Evolutionary conservation across 257 asterid genomes (phyloP).

Genomic region (Solanum verrucosum): DNA sequence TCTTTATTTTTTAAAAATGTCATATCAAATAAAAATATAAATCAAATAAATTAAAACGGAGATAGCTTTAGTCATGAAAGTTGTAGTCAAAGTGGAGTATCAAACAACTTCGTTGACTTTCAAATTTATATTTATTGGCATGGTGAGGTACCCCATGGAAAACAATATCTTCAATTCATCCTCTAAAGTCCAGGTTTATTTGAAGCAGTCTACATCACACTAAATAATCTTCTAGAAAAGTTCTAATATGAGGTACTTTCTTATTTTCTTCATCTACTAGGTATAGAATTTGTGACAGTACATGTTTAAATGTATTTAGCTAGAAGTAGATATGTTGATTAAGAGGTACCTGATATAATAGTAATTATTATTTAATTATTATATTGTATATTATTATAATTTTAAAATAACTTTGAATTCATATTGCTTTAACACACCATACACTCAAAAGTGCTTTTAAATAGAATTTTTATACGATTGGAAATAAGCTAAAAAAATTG

Average conservation of each 20-base stretch:
- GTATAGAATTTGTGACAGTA: not conserved
- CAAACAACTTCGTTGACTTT: not conserved
- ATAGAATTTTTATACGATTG: no score
- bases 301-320: not conserved
- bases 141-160: not conserved
- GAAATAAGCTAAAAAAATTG: no score
- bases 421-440: no score
- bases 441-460: no score
- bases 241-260: not conserved
- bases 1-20: accelerated
- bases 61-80: not conserved
- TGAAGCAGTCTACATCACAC: not conserved
- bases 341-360: no score
- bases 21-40: no score
- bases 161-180: not conserved
- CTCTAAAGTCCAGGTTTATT: not conserved
- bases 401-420: no score
- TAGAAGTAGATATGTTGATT: no score
- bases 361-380: no score
- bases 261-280: not conserved
- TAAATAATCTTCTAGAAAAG: not conserved
- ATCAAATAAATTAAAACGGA: not conserved
- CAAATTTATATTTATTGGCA: not conserved
- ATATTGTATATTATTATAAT: no score
- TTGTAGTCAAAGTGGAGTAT: not conserved